Conservation (phyloP, 805 yeast genomes). For the Candida ficus region DNA sequence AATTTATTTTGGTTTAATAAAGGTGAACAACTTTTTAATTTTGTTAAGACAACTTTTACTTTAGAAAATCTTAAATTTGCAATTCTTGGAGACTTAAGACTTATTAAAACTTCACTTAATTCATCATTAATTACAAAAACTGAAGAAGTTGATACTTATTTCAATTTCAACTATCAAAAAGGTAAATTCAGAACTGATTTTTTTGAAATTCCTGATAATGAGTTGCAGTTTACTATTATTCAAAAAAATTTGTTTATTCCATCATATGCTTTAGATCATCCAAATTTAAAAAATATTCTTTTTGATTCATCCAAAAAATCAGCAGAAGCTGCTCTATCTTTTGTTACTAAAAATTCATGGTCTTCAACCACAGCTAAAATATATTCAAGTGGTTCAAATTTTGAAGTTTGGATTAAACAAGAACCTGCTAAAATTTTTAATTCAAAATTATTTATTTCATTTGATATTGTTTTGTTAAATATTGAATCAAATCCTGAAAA, state of each 20-base stretch:
- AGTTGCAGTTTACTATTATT: constrained; percentile 4
- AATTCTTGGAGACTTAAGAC: constrained; percentile 27
- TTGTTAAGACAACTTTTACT: constrained; percentile 27
- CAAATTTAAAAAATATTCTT: constrained; percentile 21
- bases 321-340: constrained; percentile 27
- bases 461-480: constrained; percentile 36
- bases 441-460: constrained; percentile 36
- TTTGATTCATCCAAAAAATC: constrained; percentile 24
- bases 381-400: constrained; percentile 27
- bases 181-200: constrained; percentile 9
- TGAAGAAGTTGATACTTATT: constrained; percentile 32
- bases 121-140: neutral
- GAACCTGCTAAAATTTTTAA: constrained; percentile 27
- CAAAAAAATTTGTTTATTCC: constrained; percentile 34
- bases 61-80: constrained; percentile 30
- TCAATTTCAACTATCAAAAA: constrained; percentile 37
- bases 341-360: constrained; percentile 27
- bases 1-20: constrained; percentile 38
- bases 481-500: constrained; percentile 31
- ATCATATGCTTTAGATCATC: constrained; percentile 27
- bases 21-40: constrained; percentile 32
- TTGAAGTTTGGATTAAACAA: constrained; percentile 49
- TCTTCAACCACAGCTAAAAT: constrained; percentile 32
- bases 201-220: neutral
- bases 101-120: neutral